Evolutionary conservation across 768 basidiomycete genomes (phyloP).

Genomic region (Calocybe gangraenosa): DNA sequence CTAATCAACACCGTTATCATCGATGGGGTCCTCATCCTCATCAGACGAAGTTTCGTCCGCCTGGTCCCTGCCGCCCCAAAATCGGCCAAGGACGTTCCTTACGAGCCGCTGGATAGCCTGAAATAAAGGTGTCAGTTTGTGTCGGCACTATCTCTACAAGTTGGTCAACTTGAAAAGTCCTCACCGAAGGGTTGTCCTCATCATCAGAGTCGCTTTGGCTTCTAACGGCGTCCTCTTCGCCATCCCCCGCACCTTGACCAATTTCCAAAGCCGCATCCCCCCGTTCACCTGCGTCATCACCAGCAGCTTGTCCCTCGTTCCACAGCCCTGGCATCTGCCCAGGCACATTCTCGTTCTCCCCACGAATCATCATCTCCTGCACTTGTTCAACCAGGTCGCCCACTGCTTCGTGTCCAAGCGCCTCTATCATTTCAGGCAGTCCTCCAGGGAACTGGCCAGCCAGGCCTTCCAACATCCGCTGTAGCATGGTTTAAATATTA

Average conservation of each 20-base stretch:
- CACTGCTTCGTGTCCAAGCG: conserved; percentile 51
- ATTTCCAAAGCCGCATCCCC: conserved; percentile 20
- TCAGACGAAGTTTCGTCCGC: conserved; percentile 34
- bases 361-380: conserved; percentile 26
- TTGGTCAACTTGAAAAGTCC: too few relatives aligned
- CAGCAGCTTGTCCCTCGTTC: conserved; percentile 11
- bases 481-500: conserved; percentile 45
- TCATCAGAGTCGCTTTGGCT: conserved; percentile 34
- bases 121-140: too few relatives aligned
- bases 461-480: conserved; percentile 44
- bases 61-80: conserved; percentile 43
- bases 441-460: conserved; percentile 60
- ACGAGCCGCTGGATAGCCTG: conserved; percentile 48
- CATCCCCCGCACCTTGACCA: too few relatives aligned
- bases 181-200: conserved; percentile 48
- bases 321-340: conserved; percentile 37
- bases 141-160: too few relatives aligned
- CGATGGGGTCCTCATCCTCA: conserved; percentile 33
- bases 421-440: conserved; percentile 57
- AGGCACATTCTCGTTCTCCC: conserved; percentile 40
- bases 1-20: conserved; percentile 30
- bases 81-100: conserved; percentile 52
- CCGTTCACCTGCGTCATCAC: conserved; percentile 16
- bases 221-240: conserved; percentile 14
- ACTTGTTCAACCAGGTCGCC: conserved; percentile 52